Evolutionary conservation across 2,329 filamentous ascomycete species (phyloP).

Genomic region (Curvularia spicifera): DNA sequence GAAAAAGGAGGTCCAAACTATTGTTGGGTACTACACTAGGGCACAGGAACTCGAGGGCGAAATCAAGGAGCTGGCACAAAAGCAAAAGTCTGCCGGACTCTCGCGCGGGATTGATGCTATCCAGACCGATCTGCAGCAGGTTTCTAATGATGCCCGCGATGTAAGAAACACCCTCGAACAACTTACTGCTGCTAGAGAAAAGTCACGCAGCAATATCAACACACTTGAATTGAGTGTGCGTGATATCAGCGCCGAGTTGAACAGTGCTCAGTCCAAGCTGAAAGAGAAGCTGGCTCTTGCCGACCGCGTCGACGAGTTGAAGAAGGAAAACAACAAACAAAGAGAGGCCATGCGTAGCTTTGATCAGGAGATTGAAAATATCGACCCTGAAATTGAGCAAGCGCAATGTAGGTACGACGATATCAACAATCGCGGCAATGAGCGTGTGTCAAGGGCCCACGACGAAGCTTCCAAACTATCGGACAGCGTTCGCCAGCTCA

Average conservation of each 20-base stretch:
- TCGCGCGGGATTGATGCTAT: conserved; percentile 82
- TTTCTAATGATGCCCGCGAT: conserved; percentile 70
- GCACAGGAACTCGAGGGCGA: conserved; percentile 74
- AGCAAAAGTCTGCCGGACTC: conserved; percentile 71
- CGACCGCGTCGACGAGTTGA: conserved; percentile 75
- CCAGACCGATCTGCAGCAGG: conserved; percentile 72
- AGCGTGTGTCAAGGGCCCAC: conserved; percentile 74
- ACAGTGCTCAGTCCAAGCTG: conserved; percentile 72
- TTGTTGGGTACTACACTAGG: conserved; percentile 74
- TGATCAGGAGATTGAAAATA: conserved; percentile 74
- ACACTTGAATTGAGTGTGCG: conserved; percentile 77
- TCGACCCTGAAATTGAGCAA: conserved; percentile 77
- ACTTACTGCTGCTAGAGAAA: conserved; percentile 73
- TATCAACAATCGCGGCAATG: conserved; percentile 71
- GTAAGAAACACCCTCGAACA: conserved; percentile 70
- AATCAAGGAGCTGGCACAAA: conserved; percentile 75
- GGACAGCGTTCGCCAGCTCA: conserved; percentile 77
- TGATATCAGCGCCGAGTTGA: conserved; percentile 75
- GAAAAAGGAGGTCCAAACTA: conserved; percentile 75
- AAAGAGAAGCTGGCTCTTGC: conserved; percentile 79
- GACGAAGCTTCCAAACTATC: conserved; percentile 74
- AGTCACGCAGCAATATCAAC: conserved; percentile 70
- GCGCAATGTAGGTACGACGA: conserved; percentile 80
- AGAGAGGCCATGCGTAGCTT: conserved; percentile 71
- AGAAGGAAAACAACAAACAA: conserved; percentile 70